Percentiles rank a stretch among this genome's conserved stretches.
These are phyloP conservation scores for Phyllostachys edulis DNA, from an alignment of 176 grass and related monocot genomes.

Conservation along the genomic window DNA sequence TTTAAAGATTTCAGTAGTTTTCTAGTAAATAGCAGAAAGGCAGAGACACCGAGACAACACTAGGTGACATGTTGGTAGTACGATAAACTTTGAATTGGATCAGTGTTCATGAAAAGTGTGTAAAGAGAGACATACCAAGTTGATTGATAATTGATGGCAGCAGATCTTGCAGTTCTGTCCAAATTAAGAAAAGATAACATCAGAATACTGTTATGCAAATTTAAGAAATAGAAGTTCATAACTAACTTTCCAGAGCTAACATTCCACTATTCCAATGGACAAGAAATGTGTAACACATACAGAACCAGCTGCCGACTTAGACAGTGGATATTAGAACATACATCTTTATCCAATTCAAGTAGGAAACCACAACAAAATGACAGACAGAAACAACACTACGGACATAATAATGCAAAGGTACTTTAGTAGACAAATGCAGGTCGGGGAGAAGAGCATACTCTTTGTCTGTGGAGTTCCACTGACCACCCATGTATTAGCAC, in stretches of 20 bases:
- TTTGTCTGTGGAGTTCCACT: slow-evolving; percentile 97
- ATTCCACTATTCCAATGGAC: background rate
- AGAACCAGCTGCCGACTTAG: background rate
- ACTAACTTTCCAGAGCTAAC: background rate
- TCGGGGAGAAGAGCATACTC: slow-evolving; percentile 50
- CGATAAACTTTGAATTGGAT: background rate
- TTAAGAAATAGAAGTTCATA: background rate
- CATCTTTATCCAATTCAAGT: background rate
- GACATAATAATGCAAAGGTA: background rate
- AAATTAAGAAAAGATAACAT: background rate
- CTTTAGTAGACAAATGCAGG: slow-evolving; percentile 1
- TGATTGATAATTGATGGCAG: slow-evolving; percentile 95
- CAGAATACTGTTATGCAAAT: slow-evolving; percentile 7
- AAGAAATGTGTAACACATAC: background rate
- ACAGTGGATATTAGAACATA: background rate
- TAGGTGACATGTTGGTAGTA: background rate
- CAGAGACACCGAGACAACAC: background rate
- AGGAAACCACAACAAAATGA: slow-evolving; percentile 5
- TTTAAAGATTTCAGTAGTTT: background rate
- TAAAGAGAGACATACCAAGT: slow-evolving; percentile 63
- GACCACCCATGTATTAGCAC: slow-evolving; percentile 96
- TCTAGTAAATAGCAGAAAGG: background rate
- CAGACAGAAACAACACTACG: background rate
- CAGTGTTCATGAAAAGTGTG: slow-evolving; percentile 1
- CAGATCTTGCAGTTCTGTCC: slow-evolving; percentile 90